These are phyloP conservation scores for Syzygium syzygioides DNA, from an alignment of 441 rosid genomes.

Conservation along the genomic window DNA sequence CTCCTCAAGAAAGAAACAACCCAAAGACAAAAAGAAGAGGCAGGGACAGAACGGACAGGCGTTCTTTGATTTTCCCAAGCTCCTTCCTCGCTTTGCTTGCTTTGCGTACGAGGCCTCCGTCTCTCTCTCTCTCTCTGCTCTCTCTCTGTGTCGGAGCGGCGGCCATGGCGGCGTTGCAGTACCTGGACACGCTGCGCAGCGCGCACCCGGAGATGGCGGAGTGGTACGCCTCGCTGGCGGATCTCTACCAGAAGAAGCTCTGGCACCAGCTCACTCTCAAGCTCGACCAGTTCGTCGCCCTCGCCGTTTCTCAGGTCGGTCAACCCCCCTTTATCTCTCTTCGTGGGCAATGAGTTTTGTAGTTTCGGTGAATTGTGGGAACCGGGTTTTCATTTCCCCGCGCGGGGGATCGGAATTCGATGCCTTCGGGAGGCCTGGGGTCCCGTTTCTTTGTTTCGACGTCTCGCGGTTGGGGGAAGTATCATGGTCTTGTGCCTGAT, in stretches of 20 bases:
- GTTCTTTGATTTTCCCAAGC: not conserved
- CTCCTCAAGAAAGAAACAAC: slow-evolving; percentile 38
- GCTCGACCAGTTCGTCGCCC: slow-evolving; percentile 91
- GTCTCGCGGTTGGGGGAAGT: not conserved
- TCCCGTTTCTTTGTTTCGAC: not conserved
- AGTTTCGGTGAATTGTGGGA: not conserved
- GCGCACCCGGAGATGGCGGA: slow-evolving; percentile 72
- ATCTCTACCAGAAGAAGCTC: slow-evolving; percentile 94
- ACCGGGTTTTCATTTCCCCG: not conserved
- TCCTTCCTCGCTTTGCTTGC: not conserved
- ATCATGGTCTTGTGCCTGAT: not conserved
- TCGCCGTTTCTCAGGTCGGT: slow-evolving; percentile 69
- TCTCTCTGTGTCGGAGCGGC: not conserved
- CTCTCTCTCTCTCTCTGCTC: not conserved
- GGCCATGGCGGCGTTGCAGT: slow-evolving; percentile 79
- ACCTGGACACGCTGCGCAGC: slow-evolving; percentile 53
- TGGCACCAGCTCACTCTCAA: slow-evolving; percentile 98
- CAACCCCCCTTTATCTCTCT: not conserved
- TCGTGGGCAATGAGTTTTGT: not conserved
- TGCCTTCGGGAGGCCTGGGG: not conserved
- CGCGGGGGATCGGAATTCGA: not conserved
- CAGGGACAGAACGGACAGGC: not conserved
- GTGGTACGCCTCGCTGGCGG: slow-evolving; percentile 77
- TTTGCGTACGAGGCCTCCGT: not conserved
- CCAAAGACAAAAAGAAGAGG: not conserved